Base-by-base conservation (phyloP, 305 asterid genomes). In the Ilex paraguariensis region DNA sequence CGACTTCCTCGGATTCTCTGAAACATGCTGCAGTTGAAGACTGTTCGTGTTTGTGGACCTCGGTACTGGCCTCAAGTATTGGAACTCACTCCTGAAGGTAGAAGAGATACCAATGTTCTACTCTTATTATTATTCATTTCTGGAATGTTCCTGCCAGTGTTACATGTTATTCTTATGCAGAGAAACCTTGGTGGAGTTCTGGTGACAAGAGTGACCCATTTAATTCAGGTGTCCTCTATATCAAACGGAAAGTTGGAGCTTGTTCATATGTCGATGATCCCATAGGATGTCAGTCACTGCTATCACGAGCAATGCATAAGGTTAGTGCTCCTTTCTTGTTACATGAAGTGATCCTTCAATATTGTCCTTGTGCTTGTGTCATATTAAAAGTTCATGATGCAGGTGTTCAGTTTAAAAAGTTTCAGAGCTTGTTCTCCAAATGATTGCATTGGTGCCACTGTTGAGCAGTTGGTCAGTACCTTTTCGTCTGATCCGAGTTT, bases 31-130 rank as follows among this genome's bases (percentile, higher is more conserved):
- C 85, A 93, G 99, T 80, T 93, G 77, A 93, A 93, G 81, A 67
- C 88, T 57, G 95, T 93, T 72, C 90, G 92, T 63, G 95, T 93
- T 59, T 93, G 99, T 82, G 99, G 99, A 71, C 99, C 99, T 72
- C 94, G 99, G 57, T 93, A 93, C 78, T 93, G 99, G 99, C 86
- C 99, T 73, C 95, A 90, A 75, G 84, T 82, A 62, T 82, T 93
- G 53, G 86, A 90, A 72, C 95, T 87, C 75, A 77, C 53, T 67
- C 97, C 97, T 54, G 76, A 86, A 75, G 96, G 99, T 93, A 81
- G 51, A 72, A 57, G 48, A 60, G 45, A 45, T 61, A 6, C 57
- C 57, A 39, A 12, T 65, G 57, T 53, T 70, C 31, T 42, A 58
- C 55, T 45, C 60, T 30, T 53, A 57, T 69, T 14, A 32, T 72